Base-by-base conservation (phyloP, 2,329 filamentous ascomycete genomes). In the Teratosphaeria destructans region DNA sequence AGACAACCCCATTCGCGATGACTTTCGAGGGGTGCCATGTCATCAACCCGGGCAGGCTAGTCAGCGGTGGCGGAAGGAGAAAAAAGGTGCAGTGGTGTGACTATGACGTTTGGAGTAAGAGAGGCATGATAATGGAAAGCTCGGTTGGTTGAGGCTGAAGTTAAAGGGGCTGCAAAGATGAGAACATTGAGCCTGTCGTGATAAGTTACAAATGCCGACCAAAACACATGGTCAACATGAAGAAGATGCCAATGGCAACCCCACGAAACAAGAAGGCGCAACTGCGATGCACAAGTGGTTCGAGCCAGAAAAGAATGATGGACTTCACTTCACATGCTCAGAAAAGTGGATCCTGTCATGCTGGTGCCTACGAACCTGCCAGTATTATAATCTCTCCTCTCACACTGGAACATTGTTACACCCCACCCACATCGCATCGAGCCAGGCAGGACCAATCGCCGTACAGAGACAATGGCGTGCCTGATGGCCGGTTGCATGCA, bases 11-110 rank as follows among this genome's bases (percentile, higher is more conserved):
- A 0, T 99, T 96, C 69, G 88, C 87, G 58, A 79, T 96, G 64
- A 95, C 89, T 14, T 97, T 97, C 70, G 93, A 96, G 74, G 93
- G 92, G 0, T 97, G 94, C 70, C 89, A 94, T 76, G 92, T 96
- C 37, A 86, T 99, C 82, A 99, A 99, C 72, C 92, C 94, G 0
- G 90, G 91, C 5, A 81, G 82, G 55, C 74, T 99, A 56, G 80
- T 95, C 37, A 74, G 72, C 56, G 72, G 71, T 27, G 85, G 83
- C 0, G 63, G 86, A 0, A 81, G 85, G 57, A 82, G 84, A 63
- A 83, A 86, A 6, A 71, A 71, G 60, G 88, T 85, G 5, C 81
- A 86, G 63, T 97, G 94, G 93, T 81, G 93, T 1, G 94, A 97
- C 76, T 97, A 93, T 76, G 88, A 89, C 73, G 74, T 89, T 52